Percentiles rank a stretch among this genome's conserved stretches.
phyloP scores from a whole-genome alignment of 257 asterid genomes.

The Solanum virginianum region DNA sequence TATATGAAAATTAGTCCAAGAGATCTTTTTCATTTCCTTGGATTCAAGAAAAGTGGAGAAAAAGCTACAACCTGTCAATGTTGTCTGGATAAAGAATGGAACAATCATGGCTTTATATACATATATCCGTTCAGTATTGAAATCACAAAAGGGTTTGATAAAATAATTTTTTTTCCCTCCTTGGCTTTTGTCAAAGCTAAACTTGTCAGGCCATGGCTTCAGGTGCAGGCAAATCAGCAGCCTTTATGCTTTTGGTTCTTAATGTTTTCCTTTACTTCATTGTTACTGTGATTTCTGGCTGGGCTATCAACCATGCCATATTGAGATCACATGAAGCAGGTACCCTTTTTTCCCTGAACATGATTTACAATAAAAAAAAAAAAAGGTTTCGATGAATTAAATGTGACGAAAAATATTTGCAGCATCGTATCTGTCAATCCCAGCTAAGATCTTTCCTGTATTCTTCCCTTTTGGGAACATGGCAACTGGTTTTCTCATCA shows the following conservation, averaged over 20 bases:
- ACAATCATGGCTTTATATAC: slow-evolving; percentile 14
- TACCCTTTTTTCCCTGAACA: slow-evolving; percentile 1
- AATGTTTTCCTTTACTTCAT: slow-evolving; percentile 59
- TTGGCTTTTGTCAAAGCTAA: not conserved
- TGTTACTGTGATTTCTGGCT: slow-evolving; percentile 43
- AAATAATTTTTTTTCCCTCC: not conserved
- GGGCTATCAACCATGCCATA: slow-evolving; percentile 79
- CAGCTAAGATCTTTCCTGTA: slow-evolving; percentile 68
- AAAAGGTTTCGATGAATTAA: not conserved
- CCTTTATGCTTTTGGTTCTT: slow-evolving; percentile 36
- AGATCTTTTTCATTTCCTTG: slow-evolving; percentile 24
- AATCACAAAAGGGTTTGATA: slow-evolving; percentile 1
- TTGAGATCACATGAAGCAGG: slow-evolving; percentile 50
- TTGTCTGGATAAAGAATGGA: slow-evolving; percentile 21
- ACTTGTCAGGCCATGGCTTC: slow-evolving; percentile 52
- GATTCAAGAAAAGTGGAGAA: not conserved
- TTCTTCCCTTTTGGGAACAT: slow-evolving; percentile 73
- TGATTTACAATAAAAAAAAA: not conserved
- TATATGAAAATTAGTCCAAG: slow-evolving; percentile 3
- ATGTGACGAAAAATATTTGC: slow-evolving; percentile 9
- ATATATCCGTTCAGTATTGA: not conserved
- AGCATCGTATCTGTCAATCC: slow-evolving; percentile 52
- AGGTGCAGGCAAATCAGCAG: slow-evolving; percentile 74
- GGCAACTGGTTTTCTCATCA: slow-evolving; percentile 76
- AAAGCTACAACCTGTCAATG: slow-evolving; percentile 8